Percentiles rank a stretch among this genome's conserved stretches.
These are phyloP conservation scores for Myriosclerotinia duriaeana DNA, from an alignment of 2,329 filamentous ascomycete genomes.

Conservation along the genomic window DNA sequence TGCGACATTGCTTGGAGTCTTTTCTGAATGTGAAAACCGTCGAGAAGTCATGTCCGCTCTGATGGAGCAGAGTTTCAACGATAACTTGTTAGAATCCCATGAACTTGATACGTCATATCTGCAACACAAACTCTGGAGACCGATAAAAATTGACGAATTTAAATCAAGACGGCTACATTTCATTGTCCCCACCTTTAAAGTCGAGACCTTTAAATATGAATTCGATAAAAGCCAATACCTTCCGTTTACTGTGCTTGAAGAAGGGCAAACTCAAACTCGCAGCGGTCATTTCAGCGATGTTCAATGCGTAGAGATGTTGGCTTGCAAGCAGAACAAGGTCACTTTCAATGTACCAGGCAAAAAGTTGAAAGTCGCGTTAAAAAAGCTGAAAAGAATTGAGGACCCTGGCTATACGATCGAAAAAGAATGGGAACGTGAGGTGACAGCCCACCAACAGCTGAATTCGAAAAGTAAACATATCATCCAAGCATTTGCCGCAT, in stretches of 20 bases:
- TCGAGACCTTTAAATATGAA: background rate
- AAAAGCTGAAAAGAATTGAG: background rate
- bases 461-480: background rate
- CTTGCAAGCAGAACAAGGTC: conserved; percentile 3
- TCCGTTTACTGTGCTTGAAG: background rate
- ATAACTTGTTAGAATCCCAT: background rate
- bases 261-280: background rate
- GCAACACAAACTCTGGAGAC: background rate
- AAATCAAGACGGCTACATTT: background rate
- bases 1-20: background rate
- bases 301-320: background rate
- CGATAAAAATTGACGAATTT: background rate
- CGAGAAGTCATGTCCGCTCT: background rate
- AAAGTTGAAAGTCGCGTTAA: conserved; percentile 4
- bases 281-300: conserved; percentile 13
- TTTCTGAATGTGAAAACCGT: background rate
- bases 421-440: conserved; percentile 14
- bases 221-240: conserved; percentile 6
- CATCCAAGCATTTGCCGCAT: conserved; percentile 16
- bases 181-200: background rate
- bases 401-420: background rate
- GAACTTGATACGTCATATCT: background rate
- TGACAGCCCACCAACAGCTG: conserved; percentile 13
- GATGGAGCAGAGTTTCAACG: background rate
- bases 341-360: no score